Conservation (phyloP, 345 rosid species). For the Eucalyptus caleyi region DNA sequence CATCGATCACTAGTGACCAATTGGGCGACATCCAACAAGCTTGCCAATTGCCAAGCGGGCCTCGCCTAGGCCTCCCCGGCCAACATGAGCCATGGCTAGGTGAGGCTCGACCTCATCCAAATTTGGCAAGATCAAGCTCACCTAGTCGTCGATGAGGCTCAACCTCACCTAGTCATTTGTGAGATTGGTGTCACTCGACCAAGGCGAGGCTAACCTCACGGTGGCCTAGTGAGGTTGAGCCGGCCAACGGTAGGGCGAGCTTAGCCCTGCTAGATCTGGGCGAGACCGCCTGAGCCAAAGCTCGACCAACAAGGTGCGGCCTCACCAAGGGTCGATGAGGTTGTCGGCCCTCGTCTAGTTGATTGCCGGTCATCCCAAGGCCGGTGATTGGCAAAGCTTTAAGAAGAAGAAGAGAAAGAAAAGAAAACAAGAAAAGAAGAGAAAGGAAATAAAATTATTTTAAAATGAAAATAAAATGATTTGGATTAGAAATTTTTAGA, state of each 20-base stretch:
- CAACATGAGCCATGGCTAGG: rapidly evolving
- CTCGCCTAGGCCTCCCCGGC: rapidly evolving
- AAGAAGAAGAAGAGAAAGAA: too few species aligned
- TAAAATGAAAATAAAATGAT: too few species aligned
- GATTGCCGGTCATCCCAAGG: rapidly evolving
- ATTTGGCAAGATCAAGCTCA: rapidly evolving
- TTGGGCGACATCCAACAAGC: rapidly evolving
- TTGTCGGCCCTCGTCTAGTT: rapidly evolving
- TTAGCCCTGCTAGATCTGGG: rapidly evolving
- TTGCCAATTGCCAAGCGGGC: rapidly evolving
- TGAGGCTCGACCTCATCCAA: rapidly evolving
- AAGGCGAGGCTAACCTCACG: rapidly evolving
- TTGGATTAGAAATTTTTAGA: rapidly evolving
- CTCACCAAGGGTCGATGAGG: rapidly evolving
- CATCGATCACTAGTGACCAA: too few species aligned
- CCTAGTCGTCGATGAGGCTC: rapidly evolving
- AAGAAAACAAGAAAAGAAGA: rapidly evolving
- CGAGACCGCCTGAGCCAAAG: rapidly evolving
- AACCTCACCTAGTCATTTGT: rapidly evolving
- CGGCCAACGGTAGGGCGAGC: rapidly evolving
- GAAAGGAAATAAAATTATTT: too few species aligned
- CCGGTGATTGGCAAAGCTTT: rapidly evolving
- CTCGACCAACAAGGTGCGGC: rapidly evolving
- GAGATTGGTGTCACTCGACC: too few species aligned
- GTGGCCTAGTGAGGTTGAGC: rapidly evolving